phyloP scores from a whole-genome alignment of 2,329 filamentous ascomycete genomes.

The Alternaria ventricosa region DNA sequence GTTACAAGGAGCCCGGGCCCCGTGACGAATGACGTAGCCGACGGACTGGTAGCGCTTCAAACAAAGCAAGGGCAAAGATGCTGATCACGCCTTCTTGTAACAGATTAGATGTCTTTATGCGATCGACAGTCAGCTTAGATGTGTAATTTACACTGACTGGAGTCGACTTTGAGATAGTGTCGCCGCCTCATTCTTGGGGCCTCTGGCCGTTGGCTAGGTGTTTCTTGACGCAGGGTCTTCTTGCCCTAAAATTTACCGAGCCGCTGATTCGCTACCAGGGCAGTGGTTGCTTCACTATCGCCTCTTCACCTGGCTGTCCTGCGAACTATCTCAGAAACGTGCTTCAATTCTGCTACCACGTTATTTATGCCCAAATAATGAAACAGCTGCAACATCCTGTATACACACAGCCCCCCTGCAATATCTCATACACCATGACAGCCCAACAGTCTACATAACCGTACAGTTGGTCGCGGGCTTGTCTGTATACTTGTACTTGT shows the following conservation, averaged over 20 bases:
- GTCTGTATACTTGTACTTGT: conserved; percentile 27
- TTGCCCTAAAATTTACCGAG: conserved; percentile 3
- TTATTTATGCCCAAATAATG: neutral
- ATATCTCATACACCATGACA: neutral
- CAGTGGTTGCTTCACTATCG: conserved; percentile 2
- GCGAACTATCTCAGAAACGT: neutral
- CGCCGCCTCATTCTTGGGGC: conserved; percentile 8
- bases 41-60: neutral
- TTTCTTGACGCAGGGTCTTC: conserved; percentile 12
- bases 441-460: conserved; percentile 22
- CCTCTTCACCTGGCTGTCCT: neutral
- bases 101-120: neutral
- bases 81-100: neutral
- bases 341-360: neutral
- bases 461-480: conserved; percentile 28
- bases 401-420: neutral
- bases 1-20: conserved; percentile 3
- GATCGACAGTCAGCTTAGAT: neutral
- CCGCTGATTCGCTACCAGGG: conserved; percentile 10
- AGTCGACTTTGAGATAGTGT: neutral
- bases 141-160: neutral
- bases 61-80: neutral
- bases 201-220: conserved; percentile 8
- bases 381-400: neutral
- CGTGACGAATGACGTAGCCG: conserved; percentile 16